Conservation (phyloP, 257 asterid genomes). For the Ajuga chamaepitys region DNA sequence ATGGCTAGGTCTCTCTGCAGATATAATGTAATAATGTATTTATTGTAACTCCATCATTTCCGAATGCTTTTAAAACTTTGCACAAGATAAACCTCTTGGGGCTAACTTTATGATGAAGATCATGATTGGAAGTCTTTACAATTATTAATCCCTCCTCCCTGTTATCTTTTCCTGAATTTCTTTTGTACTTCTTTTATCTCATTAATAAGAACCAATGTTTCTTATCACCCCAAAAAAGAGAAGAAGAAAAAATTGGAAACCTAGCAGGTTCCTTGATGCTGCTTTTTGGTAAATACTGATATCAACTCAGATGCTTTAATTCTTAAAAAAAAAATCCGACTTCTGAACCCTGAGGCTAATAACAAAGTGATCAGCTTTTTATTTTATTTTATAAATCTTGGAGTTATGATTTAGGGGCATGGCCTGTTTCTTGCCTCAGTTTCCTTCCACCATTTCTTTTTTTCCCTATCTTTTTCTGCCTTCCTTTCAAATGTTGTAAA, state of each 20-base stretch:
- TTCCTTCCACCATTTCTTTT: not conserved
- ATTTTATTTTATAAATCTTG: too few species aligned
- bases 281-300: not conserved
- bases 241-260: too few species aligned
- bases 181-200: too few species aligned
- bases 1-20: not conserved
- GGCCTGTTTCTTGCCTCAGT: not conserved
- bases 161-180: too few species aligned
- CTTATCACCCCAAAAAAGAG: too few species aligned
- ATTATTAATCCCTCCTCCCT: too few species aligned
- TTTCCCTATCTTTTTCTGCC: not conserved
- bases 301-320: not conserved
- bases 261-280: not conserved
- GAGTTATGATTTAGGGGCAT: not conserved
- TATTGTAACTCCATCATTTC: not conserved
- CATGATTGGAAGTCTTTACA: not conserved
- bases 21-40: not conserved
- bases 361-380: not conserved
- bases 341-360: not conserved
- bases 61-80: not conserved
- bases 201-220: too few species aligned
- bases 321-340: not conserved
- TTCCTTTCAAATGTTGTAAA: not conserved
- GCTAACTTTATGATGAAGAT: not conserved
- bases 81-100: not conserved